Conservation (phyloP, 768 basidiomycete genomes). For the Suillus decipiens region DNA sequence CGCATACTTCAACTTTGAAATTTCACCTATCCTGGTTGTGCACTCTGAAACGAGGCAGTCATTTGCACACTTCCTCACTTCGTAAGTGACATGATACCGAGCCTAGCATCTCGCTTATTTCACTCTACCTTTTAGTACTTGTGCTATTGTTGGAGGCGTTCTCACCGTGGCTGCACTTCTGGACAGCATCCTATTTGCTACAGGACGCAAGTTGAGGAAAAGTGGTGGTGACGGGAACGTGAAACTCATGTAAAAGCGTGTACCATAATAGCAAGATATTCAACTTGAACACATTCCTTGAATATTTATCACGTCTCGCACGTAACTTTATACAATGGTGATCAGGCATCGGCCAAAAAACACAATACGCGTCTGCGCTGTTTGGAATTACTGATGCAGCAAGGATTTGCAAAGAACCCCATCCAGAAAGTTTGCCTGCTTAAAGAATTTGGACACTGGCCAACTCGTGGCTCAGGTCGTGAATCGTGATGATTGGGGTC, state of each 20-base stretch:
- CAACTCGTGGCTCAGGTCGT: no score
- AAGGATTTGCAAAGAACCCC: no score
- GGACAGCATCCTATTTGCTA: conserved; percentile 86
- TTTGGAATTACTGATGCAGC: no score
- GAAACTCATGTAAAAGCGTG: conserved; percentile 32
- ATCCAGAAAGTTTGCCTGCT: no score
- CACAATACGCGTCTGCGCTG: no score
- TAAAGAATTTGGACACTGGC: no score
- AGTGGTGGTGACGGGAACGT: conserved; percentile 35
- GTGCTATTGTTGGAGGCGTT: conserved; percentile 97
- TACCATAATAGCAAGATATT: conserved; percentile 10
- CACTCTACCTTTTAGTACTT: conserved; percentile 60
- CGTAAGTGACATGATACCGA: conserved; percentile 54
- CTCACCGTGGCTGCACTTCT: conserved; percentile 90
- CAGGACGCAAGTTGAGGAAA: conserved; percentile 75
- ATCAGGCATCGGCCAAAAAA: no score
- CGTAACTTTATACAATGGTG: neutral
- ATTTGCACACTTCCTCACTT: conserved; percentile 97
- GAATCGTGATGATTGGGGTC: no score
- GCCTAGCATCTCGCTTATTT: conserved; percentile 1
- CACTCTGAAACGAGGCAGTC: conserved; percentile 91
- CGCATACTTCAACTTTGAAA: conserved; percentile 92
- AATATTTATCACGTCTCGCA: conserved; percentile 19
- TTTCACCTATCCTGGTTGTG: conserved; percentile 93
- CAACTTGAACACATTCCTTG: conserved; percentile 13